Evolutionary conservation across 768 basidiomycete genomes (phyloP).

Genomic region (Piloderma croceum): DNA sequence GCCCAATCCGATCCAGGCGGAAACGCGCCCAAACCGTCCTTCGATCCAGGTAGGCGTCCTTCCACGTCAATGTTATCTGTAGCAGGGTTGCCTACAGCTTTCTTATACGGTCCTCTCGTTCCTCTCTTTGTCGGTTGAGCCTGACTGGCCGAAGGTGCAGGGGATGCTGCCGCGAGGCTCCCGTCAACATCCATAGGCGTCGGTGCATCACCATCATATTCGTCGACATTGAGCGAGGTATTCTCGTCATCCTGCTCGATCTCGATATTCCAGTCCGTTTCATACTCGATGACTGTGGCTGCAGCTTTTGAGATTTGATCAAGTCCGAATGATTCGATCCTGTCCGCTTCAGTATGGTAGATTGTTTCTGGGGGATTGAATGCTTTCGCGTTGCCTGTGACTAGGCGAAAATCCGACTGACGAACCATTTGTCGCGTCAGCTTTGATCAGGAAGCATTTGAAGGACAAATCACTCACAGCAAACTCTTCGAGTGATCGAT

Average conservation of each 20-base stretch:
- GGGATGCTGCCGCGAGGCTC: conserved; percentile 37
- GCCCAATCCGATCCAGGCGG: conserved; percentile 68
- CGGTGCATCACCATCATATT: conserved; percentile 20
- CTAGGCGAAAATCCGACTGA: conserved; percentile 66
- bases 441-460: conserved; percentile 9
- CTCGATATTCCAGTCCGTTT: conserved; percentile 82
- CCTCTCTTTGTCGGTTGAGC: conserved; percentile 36
- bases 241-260: conserved; percentile 56
- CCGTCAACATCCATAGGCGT: conserved; percentile 46
- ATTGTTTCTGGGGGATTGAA: conserved; percentile 75
- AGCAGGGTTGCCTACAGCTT: conserved; percentile 33
- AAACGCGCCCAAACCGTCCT: conserved; percentile 70
- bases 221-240: conserved; percentile 25
- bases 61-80: conserved; percentile 57
- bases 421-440: conserved; percentile 4
- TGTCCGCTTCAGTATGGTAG: conserved; percentile 68
- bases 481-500: conserved; percentile 78
- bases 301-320: conserved; percentile 71
- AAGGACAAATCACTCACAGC: conserved; percentile 40
- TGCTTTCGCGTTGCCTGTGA: conserved; percentile 65
- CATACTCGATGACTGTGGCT: conserved; percentile 71
- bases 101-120: conserved; percentile 52
- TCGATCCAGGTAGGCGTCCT: conserved; percentile 69
- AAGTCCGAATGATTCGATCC: conserved; percentile 62
- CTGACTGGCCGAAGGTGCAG: conserved; percentile 38